Evolutionary conservation across 2,329 filamentous ascomycete genomes (phyloP), one percentile per base, ranked within the genome.

Genomic region (Fusarium succisae): DNA sequence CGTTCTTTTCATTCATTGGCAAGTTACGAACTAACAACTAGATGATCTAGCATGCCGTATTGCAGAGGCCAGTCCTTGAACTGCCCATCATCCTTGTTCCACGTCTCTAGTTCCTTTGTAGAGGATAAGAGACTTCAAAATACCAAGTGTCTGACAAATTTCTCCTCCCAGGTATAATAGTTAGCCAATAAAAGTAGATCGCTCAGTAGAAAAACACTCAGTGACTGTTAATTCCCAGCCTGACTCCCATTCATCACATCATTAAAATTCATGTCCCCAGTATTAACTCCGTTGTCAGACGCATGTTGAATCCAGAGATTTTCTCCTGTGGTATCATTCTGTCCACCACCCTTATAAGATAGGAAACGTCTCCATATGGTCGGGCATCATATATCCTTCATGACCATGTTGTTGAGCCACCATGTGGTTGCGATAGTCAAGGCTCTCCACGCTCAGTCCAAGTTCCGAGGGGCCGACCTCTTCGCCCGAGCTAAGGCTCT

Each of bases 401-500:
- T 62, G 63, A 32, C 66, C 64, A 37, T 76, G 64, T 55, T 59
- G 73, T 50, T 59, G 70, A 41, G 70, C 22, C 39, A 79, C 70
- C 66, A 80, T 75, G 38, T 80, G 78, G 55, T 80, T 79, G 24
- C 75, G 75, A 58, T 81, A 83, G 47, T 82, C 78, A 37, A 80
- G 73, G 58, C 80, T 82, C 38, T 80, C 81, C 50, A 86, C 81
- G 60, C 83, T 82, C 18, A 88, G 76, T 26, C 86, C 84, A 61
- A 88, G 74, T 61, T 88, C 85, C 37, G 83, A 84, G 11, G 86
- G 80, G 8, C 83, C 80, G 32, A 86, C 79, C 54, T 90, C 88
- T 53, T 90, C 88, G 5, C 83, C 85, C 1, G 87, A 89, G 79
- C 87, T 89, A 48, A 90, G 80, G 76, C 88, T 89, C 74, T 90